phyloP scores from a whole-genome alignment of 306 rosid genomes.

The Boehmeria nivea region DNA sequence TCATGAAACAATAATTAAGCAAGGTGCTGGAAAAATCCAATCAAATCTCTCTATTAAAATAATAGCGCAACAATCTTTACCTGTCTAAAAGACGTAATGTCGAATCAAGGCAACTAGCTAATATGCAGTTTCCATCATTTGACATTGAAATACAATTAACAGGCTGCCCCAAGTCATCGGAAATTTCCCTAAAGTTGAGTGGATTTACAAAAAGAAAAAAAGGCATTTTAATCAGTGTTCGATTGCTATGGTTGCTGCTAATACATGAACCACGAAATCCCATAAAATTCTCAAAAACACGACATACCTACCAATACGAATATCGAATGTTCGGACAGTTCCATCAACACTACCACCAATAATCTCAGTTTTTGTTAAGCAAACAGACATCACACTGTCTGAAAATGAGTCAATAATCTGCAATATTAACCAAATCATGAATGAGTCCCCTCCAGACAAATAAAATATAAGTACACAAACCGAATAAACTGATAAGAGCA shows the following conservation, averaged over 20 bases:
- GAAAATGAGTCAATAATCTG: constrained; percentile 80
- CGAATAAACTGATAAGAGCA: no score
- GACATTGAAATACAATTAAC: constrained; percentile 92
- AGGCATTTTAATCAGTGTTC: no score
- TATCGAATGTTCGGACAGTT: constrained; percentile 82
- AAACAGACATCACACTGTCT: constrained; percentile 88
- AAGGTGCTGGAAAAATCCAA: constrained; percentile 1
- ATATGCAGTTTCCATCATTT: constrained; percentile 79
- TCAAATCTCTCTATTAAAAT: no score
- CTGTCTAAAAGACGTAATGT: constrained; percentile 72
- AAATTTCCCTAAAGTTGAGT: constrained; percentile 56
- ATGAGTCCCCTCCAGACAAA: constrained; percentile 9
- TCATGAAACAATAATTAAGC: constrained; percentile 22
- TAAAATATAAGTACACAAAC: not conserved
- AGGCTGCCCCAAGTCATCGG: constrained; percentile 78
- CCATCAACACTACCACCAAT: constrained; percentile 97
- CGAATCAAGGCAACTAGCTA: constrained; percentile 86
- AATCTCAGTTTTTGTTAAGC: constrained; percentile 74
- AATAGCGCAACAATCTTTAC: constrained; percentile 24
- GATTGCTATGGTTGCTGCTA: no score
- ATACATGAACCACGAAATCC: no score
- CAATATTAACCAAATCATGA: constrained; percentile 21
- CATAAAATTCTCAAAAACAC: not conserved
- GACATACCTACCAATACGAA: constrained; percentile 73
- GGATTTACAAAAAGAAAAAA: not conserved